Evolutionary conservation across 257 asterid species (phyloP), one percentile per base, ranked within the genome.

Genomic region (Leonotis leonurus): DNA sequence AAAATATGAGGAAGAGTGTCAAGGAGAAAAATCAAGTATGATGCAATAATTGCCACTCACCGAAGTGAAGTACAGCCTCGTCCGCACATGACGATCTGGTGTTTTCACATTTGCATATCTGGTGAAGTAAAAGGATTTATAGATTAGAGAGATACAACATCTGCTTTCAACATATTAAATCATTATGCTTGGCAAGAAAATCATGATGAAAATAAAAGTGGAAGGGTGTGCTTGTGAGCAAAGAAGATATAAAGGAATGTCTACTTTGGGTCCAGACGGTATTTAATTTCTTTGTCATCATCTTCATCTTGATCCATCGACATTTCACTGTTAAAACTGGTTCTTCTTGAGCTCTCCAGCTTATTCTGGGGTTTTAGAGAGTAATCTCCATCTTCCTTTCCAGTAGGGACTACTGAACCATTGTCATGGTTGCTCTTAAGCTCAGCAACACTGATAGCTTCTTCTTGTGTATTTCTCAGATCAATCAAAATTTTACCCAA

Each of bases 81-180:
- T 93, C 55, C 97, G 86, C 68, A 93, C 96, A 69, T 93, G 99
- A 63, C 99, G 93, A 73, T 89, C 99, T 43, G 99, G 99, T 41
- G 97, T 83, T 72, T 72, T 93, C 73, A 93, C 99, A 45, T 93
- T 89, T 36, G 99, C 99, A 76, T 93, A 93, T 67, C 99, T 93
- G 81, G 51, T 45, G 61, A 63, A 64, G 48, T 8, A 64, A 59
- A 20, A 62, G 12, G 16, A 55, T 18, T 59, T 50, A 25, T 37
- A 44, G 65, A 24, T 41, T 40, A 25, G 70, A 64, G 63, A 51
- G 24, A 44, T 17, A 44, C 21, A 18, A 12, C 25, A 30, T 43
- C 30, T 21, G 24, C 56, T 60, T 66, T 43, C 22, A 40, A 59
- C 24, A 50, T 55, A 18, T 44, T 35, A 20, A 35, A 36, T 25